These are phyloP conservation scores for Saccharomyces kudriavzevii DNA, from an alignment of 805 yeast genomes.

Conservation along the genomic window DNA sequence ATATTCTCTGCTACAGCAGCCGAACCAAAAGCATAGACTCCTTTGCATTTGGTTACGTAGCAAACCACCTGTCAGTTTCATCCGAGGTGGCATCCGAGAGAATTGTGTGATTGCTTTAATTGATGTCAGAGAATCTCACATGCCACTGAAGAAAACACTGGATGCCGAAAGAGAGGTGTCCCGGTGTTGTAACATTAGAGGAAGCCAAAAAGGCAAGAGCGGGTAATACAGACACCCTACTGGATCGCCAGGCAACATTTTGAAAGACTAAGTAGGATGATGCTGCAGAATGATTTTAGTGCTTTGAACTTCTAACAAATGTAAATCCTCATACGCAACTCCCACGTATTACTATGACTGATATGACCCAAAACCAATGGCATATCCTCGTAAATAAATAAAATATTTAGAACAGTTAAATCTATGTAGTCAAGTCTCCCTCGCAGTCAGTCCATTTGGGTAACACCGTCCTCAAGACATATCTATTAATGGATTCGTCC, in stretches of 20 bases:
- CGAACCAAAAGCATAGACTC: neutral
- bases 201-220: neutral
- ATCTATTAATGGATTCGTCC: conserved; percentile 41
- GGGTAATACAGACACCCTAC: neutral
- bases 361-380: neutral
- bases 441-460: conserved; percentile 47
- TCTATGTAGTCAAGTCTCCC: conserved; percentile 1
- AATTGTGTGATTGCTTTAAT: neutral
- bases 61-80: neutral
- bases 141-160: neutral
- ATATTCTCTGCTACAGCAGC: neutral
- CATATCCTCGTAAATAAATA: neutral
- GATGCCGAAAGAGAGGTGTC: neutral
- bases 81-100: neutral
- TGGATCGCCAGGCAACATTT: neutral
- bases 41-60: neutral
- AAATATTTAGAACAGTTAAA: conserved; percentile 14
- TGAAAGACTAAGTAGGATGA: neutral
- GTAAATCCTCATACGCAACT: neutral
- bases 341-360: neutral
- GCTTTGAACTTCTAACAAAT: neutral
- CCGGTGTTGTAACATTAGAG: neutral
- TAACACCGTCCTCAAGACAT: conserved; percentile 50
- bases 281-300: neutral
- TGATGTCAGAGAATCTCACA: neutral